These are phyloP conservation scores for Botrytis fabae DNA, from an alignment of 2,329 filamentous ascomycete genomes.

Conservation along the genomic window DNA sequence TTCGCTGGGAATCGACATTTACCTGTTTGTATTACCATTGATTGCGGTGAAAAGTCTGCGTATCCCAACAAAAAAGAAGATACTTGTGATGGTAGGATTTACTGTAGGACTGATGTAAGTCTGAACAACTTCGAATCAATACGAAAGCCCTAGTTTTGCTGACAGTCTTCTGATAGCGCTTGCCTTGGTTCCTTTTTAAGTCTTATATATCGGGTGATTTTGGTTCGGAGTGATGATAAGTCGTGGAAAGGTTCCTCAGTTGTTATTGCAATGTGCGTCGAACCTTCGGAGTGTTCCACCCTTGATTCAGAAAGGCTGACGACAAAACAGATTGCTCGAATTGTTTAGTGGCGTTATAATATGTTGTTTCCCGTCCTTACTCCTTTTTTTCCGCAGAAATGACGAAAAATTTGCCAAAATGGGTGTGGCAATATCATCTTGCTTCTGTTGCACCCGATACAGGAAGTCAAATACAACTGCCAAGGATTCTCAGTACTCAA, in stretches of 20 bases:
- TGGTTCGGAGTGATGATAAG: too few species aligned
- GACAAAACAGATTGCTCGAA: background rate
- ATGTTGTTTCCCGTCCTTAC: background rate
- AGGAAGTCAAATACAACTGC: fast-evolving
- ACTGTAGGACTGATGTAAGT: background rate
- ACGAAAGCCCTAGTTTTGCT: fast-evolving
- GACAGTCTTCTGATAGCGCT: fast-evolving
- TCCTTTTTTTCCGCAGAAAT: background rate
- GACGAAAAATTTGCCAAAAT: fast-evolving
- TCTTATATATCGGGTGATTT: background rate
- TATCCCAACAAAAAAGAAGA: background rate
- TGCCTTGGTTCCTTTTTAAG: fast-evolving
- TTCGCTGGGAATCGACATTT: background rate
- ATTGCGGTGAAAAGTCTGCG: fast-evolving
- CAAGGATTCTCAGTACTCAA: fast-evolving
- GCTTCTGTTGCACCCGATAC: fast-evolving
- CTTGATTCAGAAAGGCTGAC: background rate
- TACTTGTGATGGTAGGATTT: background rate
- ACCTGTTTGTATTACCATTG: background rate
- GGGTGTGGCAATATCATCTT: fast-evolving
- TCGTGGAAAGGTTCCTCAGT: too few species aligned
- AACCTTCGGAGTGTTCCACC: too few species aligned
- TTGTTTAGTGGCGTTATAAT: background rate
- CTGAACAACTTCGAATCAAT: too few species aligned
- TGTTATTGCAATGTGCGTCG: too few species aligned